Conservation (phyloP, 257 asterid genomes). For the Verbascum thapsus region DNA sequence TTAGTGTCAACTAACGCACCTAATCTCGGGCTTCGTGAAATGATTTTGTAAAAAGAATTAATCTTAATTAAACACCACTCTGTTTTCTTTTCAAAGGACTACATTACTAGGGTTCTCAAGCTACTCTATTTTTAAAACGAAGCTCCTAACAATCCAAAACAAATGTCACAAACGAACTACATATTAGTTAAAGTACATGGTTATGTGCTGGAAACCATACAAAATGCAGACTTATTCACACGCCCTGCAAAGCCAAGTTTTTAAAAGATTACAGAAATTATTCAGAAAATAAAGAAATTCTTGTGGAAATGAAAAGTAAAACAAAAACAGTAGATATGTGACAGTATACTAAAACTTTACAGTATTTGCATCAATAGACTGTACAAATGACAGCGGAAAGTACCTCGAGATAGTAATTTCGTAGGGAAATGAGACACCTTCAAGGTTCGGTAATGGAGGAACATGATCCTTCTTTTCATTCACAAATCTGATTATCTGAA, state of each 20-base stretch:
- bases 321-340: neutral
- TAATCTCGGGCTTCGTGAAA: neutral
- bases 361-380: conserved; percentile 8
- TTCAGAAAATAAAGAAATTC: neutral
- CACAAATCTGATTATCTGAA: conserved; percentile 88
- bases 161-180: neutral
- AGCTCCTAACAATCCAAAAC: neutral
- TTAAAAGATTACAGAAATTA: neutral
- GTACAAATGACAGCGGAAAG: conserved; percentile 13
- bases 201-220: no score
- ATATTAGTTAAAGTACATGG: neutral
- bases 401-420: conserved; percentile 94
- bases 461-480: conserved; percentile 95
- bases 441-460: conserved; percentile 79
- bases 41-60: neutral
- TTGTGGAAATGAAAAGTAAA: neutral
- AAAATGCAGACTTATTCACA: conserved; percentile 10
- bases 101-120: neutral
- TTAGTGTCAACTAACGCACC: neutral
- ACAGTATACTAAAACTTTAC: conserved; percentile 5
- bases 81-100: conserved; percentile 7
- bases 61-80: conserved; percentile 1
- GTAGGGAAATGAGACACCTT: conserved; percentile 84
- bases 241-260: conserved; percentile 11
- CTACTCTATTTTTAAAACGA: neutral